Evolutionary conservation across 169 alveolate genomes (phyloP).

Genomic region (Plasmodium knowlesi): DNA sequence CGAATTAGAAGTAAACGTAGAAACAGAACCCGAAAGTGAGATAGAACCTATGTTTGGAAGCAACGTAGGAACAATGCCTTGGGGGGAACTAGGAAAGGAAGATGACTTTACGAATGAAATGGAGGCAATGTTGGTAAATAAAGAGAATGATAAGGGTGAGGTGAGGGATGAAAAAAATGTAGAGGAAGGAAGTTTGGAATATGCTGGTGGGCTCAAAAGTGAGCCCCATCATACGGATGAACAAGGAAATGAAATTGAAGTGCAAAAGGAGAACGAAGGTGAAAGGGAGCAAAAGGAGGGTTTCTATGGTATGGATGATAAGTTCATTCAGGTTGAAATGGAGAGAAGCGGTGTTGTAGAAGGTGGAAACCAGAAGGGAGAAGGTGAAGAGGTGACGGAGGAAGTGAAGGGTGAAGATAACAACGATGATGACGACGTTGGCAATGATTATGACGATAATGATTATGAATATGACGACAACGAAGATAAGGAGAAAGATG

Average conservation of each 20-base stretch:
- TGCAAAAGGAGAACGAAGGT: neutral
- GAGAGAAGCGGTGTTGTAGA: neutral
- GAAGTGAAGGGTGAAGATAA: too few relatives aligned
- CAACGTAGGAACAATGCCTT: neutral
- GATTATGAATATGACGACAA: neutral
- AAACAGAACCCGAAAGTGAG: neutral
- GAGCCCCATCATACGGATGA: neutral
- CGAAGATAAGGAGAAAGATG: neutral
- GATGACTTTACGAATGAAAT: neutral
- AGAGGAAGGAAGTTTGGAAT: neutral
- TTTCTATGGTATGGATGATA: neutral
- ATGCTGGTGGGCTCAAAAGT: neutral
- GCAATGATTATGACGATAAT: neutral
- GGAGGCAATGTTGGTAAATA: neutral
- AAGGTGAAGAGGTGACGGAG: neutral
- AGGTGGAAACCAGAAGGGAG: neutral
- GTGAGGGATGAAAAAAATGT: neutral
- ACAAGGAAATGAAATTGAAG: neutral
- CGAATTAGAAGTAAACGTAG: neutral
- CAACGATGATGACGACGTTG: neutral
- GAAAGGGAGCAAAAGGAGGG: neutral
- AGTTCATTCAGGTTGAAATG: neutral
- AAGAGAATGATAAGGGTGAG: neutral
- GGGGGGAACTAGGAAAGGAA: neutral
- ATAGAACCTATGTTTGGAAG: neutral